Percentiles rank a stretch among this genome's conserved stretches.
These are phyloP conservation scores for Pistacia vera DNA, from an alignment of 345 rosid genomes.

Conservation along the genomic window DNA sequence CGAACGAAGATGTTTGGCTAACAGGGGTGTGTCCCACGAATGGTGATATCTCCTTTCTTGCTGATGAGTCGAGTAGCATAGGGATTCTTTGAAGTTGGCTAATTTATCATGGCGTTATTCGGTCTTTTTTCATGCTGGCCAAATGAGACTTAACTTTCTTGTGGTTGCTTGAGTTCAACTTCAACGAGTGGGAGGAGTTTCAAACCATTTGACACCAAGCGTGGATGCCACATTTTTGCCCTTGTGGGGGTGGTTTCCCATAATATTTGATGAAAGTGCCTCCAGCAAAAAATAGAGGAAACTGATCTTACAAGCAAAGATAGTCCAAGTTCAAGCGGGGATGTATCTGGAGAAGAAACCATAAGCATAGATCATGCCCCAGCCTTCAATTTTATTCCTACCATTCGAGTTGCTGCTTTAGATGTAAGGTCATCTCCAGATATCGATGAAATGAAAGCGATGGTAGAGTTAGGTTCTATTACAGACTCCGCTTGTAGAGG, in stretches of 20 bases:
- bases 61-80: no score
- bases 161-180: no score
- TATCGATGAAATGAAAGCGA: conserved; percentile 24
- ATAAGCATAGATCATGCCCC: conserved; percentile 27
- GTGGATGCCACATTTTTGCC: neutral
- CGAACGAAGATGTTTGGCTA: no score
- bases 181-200: no score
- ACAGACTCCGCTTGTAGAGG: conserved; percentile 5
- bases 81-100: no score
- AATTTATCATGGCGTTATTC: no score
- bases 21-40: no score
- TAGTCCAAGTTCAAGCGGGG: conserved; percentile 36
- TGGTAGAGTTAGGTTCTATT: conserved; percentile 21
- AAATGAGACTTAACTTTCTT: no score
- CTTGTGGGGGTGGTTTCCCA: neutral
- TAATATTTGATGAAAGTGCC: neutral
- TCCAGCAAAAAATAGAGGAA: conserved; percentile 39
- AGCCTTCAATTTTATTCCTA: neutral
- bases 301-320: conserved; percentile 35
- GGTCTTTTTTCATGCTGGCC: no score
- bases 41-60: no score
- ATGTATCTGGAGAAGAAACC: conserved; percentile 34
- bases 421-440: conserved; percentile 34
- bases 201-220: neutral
- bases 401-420: conserved; percentile 8